A percentile compares a stretch with the other conserved stretches of the same genome.
Evolutionary conservation across 108 stramenopile genomes (phyloP).

Genomic region (Stephanodiscus minutulus): DNA sequence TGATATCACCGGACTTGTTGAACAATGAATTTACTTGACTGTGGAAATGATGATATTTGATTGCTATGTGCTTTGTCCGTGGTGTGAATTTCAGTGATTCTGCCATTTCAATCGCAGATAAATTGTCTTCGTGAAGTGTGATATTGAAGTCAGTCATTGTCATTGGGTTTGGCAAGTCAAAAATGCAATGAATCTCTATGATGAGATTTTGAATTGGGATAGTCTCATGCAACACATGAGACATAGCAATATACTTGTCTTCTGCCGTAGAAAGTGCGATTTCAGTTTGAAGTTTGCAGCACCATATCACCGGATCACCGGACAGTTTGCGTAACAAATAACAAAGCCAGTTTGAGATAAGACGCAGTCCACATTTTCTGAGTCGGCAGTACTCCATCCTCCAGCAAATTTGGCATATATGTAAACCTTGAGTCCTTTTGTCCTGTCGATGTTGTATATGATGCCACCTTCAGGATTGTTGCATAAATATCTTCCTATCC

Average conservation of each 20-base stretch:
- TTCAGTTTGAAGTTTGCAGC: conserved; percentile 21
- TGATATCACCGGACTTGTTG: no score
- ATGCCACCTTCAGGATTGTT: neutral
- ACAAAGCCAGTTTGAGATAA: conserved; percentile 4
- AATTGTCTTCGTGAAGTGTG: conserved; percentile 1
- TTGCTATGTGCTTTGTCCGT: no score
- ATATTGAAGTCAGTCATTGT: neutral
- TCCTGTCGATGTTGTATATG: conserved; percentile 20
- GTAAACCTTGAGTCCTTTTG: conserved; percentile 34
- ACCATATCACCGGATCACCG: conserved; percentile 8
- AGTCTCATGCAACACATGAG: conserved; percentile 25
- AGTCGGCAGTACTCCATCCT: conserved; percentile 18
- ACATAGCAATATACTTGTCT: conserved; percentile 29
- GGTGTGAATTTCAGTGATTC: no score
- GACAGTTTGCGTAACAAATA: conserved; percentile 12
- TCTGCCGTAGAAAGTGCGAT: conserved; percentile 36
- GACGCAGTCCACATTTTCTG: conserved; percentile 4
- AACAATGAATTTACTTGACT: no score
- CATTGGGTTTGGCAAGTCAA: neutral
- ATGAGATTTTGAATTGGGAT: conserved; percentile 33
- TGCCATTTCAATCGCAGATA: no score
- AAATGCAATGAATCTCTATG: conserved; percentile 16
- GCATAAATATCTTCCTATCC: conserved; percentile 48
- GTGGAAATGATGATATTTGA: no score
- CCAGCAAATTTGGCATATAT: conserved; percentile 41